Percentiles rank a stretch among this genome's conserved stretches.
Conservation (phyloP, 2,329 filamentous ascomycete genomes). For the Cytospora chrysosperma region DNA sequence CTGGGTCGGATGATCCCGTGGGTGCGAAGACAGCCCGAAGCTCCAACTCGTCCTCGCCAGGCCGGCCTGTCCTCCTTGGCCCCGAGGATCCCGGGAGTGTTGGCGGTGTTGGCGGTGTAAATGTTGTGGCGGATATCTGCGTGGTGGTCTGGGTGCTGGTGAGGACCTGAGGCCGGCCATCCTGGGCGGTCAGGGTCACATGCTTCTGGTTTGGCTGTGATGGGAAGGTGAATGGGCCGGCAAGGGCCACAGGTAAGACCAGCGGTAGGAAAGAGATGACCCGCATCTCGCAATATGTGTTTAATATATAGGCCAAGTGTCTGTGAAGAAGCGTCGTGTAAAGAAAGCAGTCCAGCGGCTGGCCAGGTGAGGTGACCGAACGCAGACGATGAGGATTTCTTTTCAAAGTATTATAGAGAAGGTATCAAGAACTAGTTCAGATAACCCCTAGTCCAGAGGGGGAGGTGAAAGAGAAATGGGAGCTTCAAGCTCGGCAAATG, state of each 20-base stretch:
- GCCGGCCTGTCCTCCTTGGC: slow-evolving; percentile 1
- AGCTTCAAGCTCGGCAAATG: slow-evolving; percentile 17
- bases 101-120: background rate
- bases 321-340: background rate
- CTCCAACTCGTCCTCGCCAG: slow-evolving; percentile 5
- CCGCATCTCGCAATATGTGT: slow-evolving; percentile 21
- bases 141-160: slow-evolving; percentile 11
- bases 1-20: background rate
- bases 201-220: slow-evolving; percentile 4
- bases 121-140: background rate
- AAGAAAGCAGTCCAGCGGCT: background rate
- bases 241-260: slow-evolving; percentile 11
- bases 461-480: background rate
- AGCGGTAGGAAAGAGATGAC: slow-evolving; percentile 16
- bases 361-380: background rate
- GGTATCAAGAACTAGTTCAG: background rate
- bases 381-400: background rate
- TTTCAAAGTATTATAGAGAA: background rate
- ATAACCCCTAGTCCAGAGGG: background rate
- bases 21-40: slow-evolving; percentile 17
- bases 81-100: background rate
- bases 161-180: slow-evolving; percentile 2
- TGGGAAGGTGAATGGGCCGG: slow-evolving; percentile 21
- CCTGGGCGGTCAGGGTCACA: slow-evolving; percentile 10
- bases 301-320: background rate